Conservation (phyloP, 1,284 basidiomycete genomes). For the Omphalotus olearius region DNA sequence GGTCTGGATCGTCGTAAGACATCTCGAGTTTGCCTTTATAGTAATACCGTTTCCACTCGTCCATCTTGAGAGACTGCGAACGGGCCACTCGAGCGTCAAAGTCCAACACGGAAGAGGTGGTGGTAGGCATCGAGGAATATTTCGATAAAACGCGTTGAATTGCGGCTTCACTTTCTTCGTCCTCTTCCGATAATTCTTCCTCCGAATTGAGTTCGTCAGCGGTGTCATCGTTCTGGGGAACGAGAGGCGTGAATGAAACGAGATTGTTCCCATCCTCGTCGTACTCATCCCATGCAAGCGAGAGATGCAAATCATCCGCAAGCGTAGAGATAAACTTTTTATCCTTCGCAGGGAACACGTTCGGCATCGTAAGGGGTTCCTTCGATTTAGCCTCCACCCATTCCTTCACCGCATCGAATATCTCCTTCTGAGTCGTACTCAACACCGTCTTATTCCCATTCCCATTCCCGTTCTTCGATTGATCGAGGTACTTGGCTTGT, state of each 20-base stretch:
- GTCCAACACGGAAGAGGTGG: conserved; percentile 62
- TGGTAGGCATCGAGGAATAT: conserved; percentile 77
- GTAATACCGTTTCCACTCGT: conserved; percentile 88
- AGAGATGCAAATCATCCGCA: conserved; percentile 72
- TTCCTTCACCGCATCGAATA: conserved; percentile 72
- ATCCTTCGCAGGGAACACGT: conserved; percentile 76
- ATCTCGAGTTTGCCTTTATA: conserved; percentile 90
- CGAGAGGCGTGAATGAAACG: conserved; percentile 54
- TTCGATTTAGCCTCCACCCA: conserved; percentile 50
- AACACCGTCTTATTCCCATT: conserved; percentile 49
- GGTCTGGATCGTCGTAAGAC: conserved; percentile 63
- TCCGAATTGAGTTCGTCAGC: conserved; percentile 29
- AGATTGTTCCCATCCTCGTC: conserved; percentile 80
- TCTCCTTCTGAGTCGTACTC: conserved; percentile 66
- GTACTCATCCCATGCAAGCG: conserved; percentile 85
- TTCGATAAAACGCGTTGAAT: conserved; percentile 83
- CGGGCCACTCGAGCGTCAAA: conserved; percentile 57
- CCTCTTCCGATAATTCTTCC: too few relatives aligned
- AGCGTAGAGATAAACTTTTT: conserved; percentile 73
- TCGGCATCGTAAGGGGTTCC: conserved; percentile 62
- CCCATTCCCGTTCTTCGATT: conserved; percentile 48
- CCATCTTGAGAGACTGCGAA: conserved; percentile 64
- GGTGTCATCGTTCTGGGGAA: conserved; percentile 34
- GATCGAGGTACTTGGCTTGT: conserved; percentile 68
- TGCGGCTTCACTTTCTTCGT: conserved; percentile 61